phyloP scores from a whole-genome alignment of 2,329 filamentous ascomycete species.

The Penicillium sclerotiorum region DNA sequence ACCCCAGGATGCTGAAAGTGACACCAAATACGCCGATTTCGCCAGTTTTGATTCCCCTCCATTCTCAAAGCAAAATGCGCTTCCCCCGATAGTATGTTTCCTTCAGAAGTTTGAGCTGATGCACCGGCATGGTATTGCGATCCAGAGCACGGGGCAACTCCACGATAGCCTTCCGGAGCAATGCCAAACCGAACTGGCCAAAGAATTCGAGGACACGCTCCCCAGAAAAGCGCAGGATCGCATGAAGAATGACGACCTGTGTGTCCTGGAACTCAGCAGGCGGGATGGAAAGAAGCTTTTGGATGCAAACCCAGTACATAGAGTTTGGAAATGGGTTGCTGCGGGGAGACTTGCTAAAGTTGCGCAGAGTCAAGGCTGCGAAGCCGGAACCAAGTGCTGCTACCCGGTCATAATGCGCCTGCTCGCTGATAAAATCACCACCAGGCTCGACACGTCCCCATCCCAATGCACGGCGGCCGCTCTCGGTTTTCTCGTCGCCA shows the following conservation, averaged over 20 bases:
- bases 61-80: too few relatives aligned
- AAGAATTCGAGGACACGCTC: slow-evolving; percentile 79
- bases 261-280: slow-evolving; percentile 68
- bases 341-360: slow-evolving; percentile 71
- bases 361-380: slow-evolving; percentile 77
- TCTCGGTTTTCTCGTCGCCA: slow-evolving; percentile 72
- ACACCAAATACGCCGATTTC: too few relatives aligned
- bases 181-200: slow-evolving; percentile 72
- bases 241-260: slow-evolving; percentile 69
- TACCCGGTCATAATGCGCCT: slow-evolving; percentile 80
- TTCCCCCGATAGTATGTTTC: slow-evolving; percentile 42
- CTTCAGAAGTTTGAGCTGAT: slow-evolving; percentile 41
- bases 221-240: slow-evolving; percentile 73
- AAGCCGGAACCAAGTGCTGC: slow-evolving; percentile 81
- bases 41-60: too few relatives aligned
- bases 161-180: slow-evolving; percentile 70
- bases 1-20: too few relatives aligned
- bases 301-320: slow-evolving; percentile 80
- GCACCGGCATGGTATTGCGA: slow-evolving; percentile 40
- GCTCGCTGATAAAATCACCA: slow-evolving; percentile 64
- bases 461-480: slow-evolving; percentile 68
- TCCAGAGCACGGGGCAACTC: slow-evolving; percentile 62
- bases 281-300: slow-evolving; percentile 76
- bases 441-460: slow-evolving; percentile 65
- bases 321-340: slow-evolving; percentile 75